Base-by-base conservation (phyloP, 768 basidiomycete genomes). In the Hypholoma fasciculare region DNA sequence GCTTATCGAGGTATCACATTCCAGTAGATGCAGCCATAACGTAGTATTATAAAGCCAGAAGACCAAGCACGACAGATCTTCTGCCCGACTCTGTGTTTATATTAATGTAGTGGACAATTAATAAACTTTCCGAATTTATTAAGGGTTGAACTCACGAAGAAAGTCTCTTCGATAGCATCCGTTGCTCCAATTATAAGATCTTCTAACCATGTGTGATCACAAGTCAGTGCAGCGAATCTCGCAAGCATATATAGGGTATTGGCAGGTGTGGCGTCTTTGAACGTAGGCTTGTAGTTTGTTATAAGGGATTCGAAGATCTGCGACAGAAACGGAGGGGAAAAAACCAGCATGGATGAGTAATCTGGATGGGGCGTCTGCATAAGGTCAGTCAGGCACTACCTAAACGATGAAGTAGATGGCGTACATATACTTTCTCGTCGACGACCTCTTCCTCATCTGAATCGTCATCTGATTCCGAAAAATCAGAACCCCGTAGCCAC, bases 1-100 rank as follows among this genome's bases (percentile, higher is more conserved):
- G 57, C 83, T 86, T 63, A 94, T 86, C 16, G 88, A 83, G 54
- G 84, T 82, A 70, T 94, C 92, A 67, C 91, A 94, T 57, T 89
- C 86, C 75, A 99, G 80, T 49, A 98, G 84, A 74, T 98, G 94
- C 14, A 98, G 80, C 82, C 96, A 90, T 27, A 94, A 73, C 9
- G 92, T 93, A 17, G 86, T 82, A 71, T 99, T 99, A 74, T 94
- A 92, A 47, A 96, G 74, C 96, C 97, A 99, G 72, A 98, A 98
- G 36, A 95, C 82, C 23, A 96, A 80, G 67, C 85, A 87, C 4
- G 92, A 86, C 30, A 97, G 73, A 69, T 98, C 92, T 63, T 97
- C 94, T 19, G 90, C 82, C 61, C 84, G 86, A 65, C 76, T 86
- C 96, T 98, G 48, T 19, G 49, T 52, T n/a, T n/a, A n/a, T n/a